Conservation (phyloP, 805 yeast genomes). For the Lipomyces yamanashiensis region DNA sequence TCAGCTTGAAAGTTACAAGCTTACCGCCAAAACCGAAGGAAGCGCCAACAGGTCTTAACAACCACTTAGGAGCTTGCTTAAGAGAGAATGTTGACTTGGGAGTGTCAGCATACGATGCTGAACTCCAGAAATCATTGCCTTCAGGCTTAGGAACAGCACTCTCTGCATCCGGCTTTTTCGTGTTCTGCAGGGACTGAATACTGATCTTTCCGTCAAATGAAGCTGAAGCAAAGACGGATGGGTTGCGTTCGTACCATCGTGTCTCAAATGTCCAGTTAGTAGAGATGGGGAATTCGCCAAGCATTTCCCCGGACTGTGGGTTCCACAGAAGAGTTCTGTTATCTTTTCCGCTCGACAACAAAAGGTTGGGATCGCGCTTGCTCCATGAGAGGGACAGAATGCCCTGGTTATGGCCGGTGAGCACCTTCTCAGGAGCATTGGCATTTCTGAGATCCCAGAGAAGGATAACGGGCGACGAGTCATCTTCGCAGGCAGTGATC, state of each 20-base stretch:
- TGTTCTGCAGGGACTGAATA: constrained; percentile 86
- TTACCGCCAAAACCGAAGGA: constrained; percentile 95
- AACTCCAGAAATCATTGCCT: constrained; percentile 86
- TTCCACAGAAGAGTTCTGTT: constrained; percentile 89
- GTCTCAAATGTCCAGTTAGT: constrained; percentile 94
- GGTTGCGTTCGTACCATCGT: constrained; percentile 82
- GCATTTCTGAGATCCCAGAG: constrained; percentile 96
- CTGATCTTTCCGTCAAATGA: constrained; percentile 41
- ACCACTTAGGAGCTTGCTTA: constrained; percentile 90
- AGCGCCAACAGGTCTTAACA: constrained; percentile 71
- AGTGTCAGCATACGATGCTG: constrained; percentile 47
- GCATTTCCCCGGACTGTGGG: constrained; percentile 69
- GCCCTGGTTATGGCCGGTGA: constrained; percentile 85
- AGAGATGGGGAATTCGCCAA: constrained; percentile 88
- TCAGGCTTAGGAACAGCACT: constrained; percentile 44
- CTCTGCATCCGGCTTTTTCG: constrained; percentile 47
- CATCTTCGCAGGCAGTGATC: constrained; percentile 85
- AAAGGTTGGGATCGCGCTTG: constrained; percentile 70
- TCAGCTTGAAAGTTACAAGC: constrained; percentile 49
- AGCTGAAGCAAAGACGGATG: constrained; percentile 87
- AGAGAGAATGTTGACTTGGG: constrained; percentile 67
- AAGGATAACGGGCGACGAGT: constrained; percentile 75
- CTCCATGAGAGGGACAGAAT: constrained; percentile 95
- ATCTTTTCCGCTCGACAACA: constrained; percentile 92
- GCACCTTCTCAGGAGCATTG: constrained; percentile 78